Percentiles rank a stretch among this genome's conserved stretches.
Evolutionary conservation across 257 asterid species (phyloP).

Genomic region (Gentiana straminea): DNA sequence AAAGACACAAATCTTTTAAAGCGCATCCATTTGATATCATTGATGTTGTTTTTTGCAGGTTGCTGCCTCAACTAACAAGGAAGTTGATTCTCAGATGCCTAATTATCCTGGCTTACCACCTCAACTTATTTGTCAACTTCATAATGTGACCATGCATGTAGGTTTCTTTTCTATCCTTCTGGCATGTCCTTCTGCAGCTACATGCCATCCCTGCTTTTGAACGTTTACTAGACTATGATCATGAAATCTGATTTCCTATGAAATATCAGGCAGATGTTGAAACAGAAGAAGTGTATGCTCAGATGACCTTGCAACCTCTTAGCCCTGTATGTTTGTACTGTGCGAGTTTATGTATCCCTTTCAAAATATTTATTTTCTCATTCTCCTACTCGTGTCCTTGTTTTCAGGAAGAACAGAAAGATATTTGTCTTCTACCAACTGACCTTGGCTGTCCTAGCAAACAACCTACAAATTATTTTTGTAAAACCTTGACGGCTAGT

Average conservation of each 20-base stretch:
- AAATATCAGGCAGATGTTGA: conserved; percentile 81
- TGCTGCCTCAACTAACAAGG: conserved; percentile 93
- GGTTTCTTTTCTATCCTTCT: conserved; percentile 8
- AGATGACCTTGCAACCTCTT: conserved; percentile 91
- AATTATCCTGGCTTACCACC: conserved; percentile 89
- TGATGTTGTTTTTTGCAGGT: conserved; percentile 32
- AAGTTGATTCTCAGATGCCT: conserved; percentile 67
- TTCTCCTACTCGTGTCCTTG: conserved; percentile 8
- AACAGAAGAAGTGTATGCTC: conserved; percentile 93
- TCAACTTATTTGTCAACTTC: conserved; percentile 92
- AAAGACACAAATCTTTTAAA: too few relatives aligned
- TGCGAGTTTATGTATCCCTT: conserved; percentile 6
- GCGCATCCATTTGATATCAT: too few relatives aligned
- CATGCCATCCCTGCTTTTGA: not conserved
- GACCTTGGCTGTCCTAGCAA: conserved; percentile 87
- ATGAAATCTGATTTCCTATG: not conserved
- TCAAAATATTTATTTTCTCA: not conserved
- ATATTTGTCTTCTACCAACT: conserved; percentile 68
- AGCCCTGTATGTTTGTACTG: conserved; percentile 42
- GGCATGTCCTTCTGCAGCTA: not conserved
- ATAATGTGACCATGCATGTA: conserved; percentile 96
- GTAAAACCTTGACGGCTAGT: conserved; percentile 88
- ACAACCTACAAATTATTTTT: conserved; percentile 90
- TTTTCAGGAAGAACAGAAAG: conserved; percentile 90
- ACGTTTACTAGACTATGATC: not conserved